These are phyloP conservation scores for Psidium guajava DNA, from an alignment of 345 rosid genomes.

Conservation along the genomic window DNA sequence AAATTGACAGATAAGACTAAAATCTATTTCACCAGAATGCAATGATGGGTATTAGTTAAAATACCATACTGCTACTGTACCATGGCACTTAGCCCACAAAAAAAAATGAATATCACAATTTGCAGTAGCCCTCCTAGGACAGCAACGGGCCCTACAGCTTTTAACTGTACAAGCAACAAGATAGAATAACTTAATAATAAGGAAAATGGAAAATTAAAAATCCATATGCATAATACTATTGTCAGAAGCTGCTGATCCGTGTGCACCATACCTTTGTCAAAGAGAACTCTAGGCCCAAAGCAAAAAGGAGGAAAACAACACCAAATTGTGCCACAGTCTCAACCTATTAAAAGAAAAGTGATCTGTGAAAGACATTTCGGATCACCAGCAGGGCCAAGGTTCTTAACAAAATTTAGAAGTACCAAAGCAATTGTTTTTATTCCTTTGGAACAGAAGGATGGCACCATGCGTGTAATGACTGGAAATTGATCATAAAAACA, in stretches of 20 bases:
- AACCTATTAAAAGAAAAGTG: constrained; percentile 33
- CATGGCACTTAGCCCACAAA: constrained; percentile 66
- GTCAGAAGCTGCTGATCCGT: neutral
- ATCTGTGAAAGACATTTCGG: neutral
- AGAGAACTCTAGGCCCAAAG: constrained; percentile 96
- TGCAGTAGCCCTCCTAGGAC: constrained; percentile 92
- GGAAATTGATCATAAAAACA: neutral
- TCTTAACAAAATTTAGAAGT: neutral
- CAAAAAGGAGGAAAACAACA: constrained; percentile 97
- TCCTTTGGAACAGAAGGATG: neutral
- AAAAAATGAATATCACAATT: constrained; percentile 62
- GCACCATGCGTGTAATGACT: neutral
- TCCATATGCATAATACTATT: neutral
- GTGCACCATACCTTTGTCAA: constrained; percentile 61
- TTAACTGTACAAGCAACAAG: constrained; percentile 48
- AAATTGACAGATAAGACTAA: constrained; percentile 1
- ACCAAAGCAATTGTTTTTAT: neutral
- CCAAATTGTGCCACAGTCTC: constrained; percentile 98
- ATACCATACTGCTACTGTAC: constrained; percentile 25
- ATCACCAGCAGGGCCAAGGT: neutral
- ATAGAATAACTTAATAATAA: constrained; percentile 9
- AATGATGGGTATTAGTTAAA: neutral
- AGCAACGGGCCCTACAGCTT: constrained; percentile 95
- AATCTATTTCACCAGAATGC: neutral
- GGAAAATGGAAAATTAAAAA: neutral